Evolutionary conservation across 257 asterid genomes (phyloP).

Genomic region (Cordia subcordata): DNA sequence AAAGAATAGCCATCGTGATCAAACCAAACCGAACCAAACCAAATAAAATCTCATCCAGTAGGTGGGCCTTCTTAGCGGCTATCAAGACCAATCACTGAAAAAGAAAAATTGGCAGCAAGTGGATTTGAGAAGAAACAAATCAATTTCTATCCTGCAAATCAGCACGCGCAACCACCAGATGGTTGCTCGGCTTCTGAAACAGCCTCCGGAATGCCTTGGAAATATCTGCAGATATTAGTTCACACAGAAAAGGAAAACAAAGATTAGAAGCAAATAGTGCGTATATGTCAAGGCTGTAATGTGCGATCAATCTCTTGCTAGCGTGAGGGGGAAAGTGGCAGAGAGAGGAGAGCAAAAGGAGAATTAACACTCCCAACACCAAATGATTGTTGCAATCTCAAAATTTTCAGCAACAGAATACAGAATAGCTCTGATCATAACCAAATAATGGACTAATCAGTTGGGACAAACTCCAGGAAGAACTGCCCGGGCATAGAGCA

Average conservation of each 20-base stretch:
- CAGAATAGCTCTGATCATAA: too few species aligned
- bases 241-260: conserved; percentile 1
- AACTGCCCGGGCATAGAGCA: too few species aligned
- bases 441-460: too few species aligned
- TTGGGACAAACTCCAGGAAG: too few species aligned
- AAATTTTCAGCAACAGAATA: too few species aligned
- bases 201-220: conserved; percentile 76
- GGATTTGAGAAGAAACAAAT: conserved; percentile 10
- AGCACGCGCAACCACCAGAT: conserved; percentile 91
- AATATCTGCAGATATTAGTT: conserved; percentile 52
- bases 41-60: too few species aligned
- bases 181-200: conserved; percentile 68
- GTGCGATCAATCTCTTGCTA: too few species aligned
- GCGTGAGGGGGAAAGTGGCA: too few species aligned
- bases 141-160: conserved; percentile 22
- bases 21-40: conserved; percentile 7
- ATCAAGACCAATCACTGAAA: conserved; percentile 23
- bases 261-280: conserved; percentile 3
- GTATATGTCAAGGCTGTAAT: not conserved
- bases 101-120: conserved; percentile 4
- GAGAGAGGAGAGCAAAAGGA: too few species aligned
- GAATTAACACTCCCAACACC: too few species aligned
- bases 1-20: conserved; percentile 16
- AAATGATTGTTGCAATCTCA: too few species aligned
- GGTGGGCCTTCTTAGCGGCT: not conserved